Conservation (phyloP, 352 stramenopile genomes). For the Globisporangium carolinianum region DNA sequence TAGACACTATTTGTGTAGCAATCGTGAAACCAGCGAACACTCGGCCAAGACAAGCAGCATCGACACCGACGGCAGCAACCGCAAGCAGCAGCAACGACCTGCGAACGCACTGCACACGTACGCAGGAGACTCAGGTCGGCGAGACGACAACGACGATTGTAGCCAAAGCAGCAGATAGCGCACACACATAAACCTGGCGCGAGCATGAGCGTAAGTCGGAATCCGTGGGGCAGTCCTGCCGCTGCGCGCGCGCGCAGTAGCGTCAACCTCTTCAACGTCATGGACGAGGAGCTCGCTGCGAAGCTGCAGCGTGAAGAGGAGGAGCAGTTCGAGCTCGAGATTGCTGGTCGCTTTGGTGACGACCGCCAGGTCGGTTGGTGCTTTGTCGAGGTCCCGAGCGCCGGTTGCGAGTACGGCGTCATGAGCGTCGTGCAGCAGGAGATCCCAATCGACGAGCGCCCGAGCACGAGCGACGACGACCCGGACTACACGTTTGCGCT, state of each 20-base stretch:
- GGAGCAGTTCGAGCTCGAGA: conserved; percentile 57
- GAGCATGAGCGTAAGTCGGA: conserved; percentile 13
- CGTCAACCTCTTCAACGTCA: conserved; percentile 57
- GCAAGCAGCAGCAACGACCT: conserved; percentile 4
- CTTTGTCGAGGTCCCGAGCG: conserved; percentile 68
- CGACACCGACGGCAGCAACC: background rate
- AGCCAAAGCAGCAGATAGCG: background rate
- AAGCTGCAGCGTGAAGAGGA: conserved; percentile 70
- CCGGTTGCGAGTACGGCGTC: conserved; percentile 38
- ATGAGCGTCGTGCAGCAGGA: conserved; percentile 76
- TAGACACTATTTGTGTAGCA: too few relatives aligned
- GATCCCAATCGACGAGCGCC: conserved; percentile 36
- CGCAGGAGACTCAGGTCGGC: background rate
- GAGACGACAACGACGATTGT: background rate
- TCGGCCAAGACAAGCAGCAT: background rate
- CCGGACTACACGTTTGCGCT: conserved; percentile 71
- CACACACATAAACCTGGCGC: background rate
- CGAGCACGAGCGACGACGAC: conserved; percentile 23
- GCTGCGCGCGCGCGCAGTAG: conserved; percentile 12
- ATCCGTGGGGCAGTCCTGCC: conserved; percentile 23
- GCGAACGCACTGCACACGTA: background rate
- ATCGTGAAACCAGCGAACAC: too few relatives aligned
- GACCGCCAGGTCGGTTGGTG: conserved; percentile 56
- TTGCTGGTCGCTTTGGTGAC: conserved; percentile 55
- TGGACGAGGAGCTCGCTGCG: conserved; percentile 61